Percentiles rank a stretch among this genome's conserved stretches.
These are phyloP conservation scores for Oenanthe sinensis DNA, from an alignment of 129 eudicot genomes.

Conservation along the genomic window DNA sequence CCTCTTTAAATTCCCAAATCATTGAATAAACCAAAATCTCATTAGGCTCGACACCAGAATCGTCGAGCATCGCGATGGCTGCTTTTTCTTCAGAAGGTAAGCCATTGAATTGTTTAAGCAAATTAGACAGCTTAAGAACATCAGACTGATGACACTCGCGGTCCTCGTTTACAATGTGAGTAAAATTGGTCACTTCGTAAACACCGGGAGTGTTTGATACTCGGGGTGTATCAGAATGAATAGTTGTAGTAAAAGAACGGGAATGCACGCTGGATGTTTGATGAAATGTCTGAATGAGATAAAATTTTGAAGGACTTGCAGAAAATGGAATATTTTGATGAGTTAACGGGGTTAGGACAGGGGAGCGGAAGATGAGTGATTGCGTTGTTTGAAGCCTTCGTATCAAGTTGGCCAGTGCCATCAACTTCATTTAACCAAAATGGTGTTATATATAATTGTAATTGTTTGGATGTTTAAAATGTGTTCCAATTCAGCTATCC, in stretches of 20 bases:
- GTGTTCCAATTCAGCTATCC: too few species aligned
- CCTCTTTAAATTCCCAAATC: slow-evolving; percentile 70
- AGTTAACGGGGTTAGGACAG: slow-evolving; percentile 10
- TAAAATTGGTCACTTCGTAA: slow-evolving; percentile 33
- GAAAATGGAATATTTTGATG: slow-evolving; percentile 14
- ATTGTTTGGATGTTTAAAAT: too few species aligned
- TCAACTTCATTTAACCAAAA: neutral
- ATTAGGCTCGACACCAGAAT: slow-evolving; percentile 45
- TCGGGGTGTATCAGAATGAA: slow-evolving; percentile 3
- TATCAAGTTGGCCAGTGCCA: slow-evolving; percentile 13
- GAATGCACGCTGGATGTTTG: slow-evolving; percentile 41
- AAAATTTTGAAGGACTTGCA: neutral
- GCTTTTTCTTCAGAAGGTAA: slow-evolving; percentile 34
- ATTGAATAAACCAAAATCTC: slow-evolving; percentile 31
- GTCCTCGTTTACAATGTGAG: slow-evolving; percentile 6
- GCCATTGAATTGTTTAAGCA: slow-evolving; percentile 21
- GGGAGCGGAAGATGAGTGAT: slow-evolving; percentile 15
- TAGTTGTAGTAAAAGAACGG: neutral
- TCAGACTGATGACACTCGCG: slow-evolving; percentile 14
- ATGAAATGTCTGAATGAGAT: slow-evolving; percentile 60
- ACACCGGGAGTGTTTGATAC: slow-evolving; percentile 10
- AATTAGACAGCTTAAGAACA: slow-evolving; percentile 28
- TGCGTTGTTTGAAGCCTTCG: slow-evolving; percentile 26
- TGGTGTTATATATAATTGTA: too few species aligned
- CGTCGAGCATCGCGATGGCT: slow-evolving; percentile 46